phyloP scores from a whole-genome alignment of 116 monocot species.

The Trichopus zeylanicus region DNA sequence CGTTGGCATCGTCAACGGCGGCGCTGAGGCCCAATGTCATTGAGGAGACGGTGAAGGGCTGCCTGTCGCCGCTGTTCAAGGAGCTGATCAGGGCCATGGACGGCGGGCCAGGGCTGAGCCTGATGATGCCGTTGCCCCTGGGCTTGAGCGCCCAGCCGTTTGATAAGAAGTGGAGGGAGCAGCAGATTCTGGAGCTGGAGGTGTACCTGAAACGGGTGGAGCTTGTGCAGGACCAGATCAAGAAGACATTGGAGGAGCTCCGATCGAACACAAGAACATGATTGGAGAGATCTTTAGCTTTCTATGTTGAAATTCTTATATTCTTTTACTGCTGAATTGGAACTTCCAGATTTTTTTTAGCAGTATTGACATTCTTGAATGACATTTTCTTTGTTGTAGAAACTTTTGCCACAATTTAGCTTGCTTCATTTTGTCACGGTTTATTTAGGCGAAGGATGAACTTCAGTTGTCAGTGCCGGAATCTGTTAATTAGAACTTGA shows the following conservation, averaged over 20 bases:
- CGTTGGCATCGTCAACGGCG: slow-evolving; percentile 3
- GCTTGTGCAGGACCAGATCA: slow-evolving; percentile 71
- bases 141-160: not conserved
- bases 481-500: no score
- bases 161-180: slow-evolving; percentile 79
- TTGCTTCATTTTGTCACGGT: no score
- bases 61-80: slow-evolving; percentile 66
- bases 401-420: no score
- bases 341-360: no score
- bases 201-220: slow-evolving; percentile 70
- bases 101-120: slow-evolving; percentile 7
- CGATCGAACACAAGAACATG: no score
- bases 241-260: slow-evolving; percentile 52
- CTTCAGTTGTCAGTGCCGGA: no score
- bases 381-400: no score
- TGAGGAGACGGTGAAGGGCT: slow-evolving; percentile 58
- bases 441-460: no score
- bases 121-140: slow-evolving; percentile 25
- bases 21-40: slow-evolving; percentile 19
- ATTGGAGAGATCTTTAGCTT: no score
- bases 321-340: no score
- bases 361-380: no score
- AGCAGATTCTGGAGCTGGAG: slow-evolving; percentile 83
- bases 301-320: no score
- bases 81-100: slow-evolving; percentile 38